These are phyloP conservation scores for Linum trigynum DNA, from an alignment of 345 rosid genomes.

Conservation along the genomic window DNA sequence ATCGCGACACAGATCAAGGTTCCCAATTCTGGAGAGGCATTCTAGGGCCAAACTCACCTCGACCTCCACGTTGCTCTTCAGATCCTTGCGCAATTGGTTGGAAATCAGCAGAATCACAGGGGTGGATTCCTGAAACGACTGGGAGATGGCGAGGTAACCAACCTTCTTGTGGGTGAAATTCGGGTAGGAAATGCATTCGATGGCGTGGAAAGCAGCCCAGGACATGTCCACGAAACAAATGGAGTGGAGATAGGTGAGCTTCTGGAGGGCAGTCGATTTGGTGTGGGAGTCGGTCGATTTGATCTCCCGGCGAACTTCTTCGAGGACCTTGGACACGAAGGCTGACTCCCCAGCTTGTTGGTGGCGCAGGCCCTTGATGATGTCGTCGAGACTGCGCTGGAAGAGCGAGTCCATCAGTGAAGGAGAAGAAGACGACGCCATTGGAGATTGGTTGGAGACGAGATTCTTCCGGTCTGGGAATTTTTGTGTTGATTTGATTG, in stretches of 20 bases:
- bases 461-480: background rate
- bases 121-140: constrained; percentile 70
- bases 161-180: constrained; percentile 60
- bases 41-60: constrained; percentile 82
- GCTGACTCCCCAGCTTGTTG: constrained; percentile 44
- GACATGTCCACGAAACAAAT: constrained; percentile 72
- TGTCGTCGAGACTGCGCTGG: constrained; percentile 80
- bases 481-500: too few species aligned
- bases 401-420: constrained; percentile 83
- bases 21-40: constrained; percentile 65
- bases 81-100: constrained; percentile 82
- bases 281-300: constrained; percentile 69
- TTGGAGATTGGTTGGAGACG: constrained; percentile 10
- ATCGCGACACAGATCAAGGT: constrained; percentile 79
- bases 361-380: constrained; percentile 72
- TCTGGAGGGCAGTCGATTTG: constrained; percentile 79
- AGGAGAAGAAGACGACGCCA: constrained; percentile 36
- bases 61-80: constrained; percentile 49
- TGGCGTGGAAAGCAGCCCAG: constrained; percentile 80
- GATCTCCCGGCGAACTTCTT: constrained; percentile 85
- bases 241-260: constrained; percentile 71
- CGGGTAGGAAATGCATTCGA: constrained; percentile 76
- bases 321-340: constrained; percentile 60
- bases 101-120: constrained; percentile 73
- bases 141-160: constrained; percentile 76